Conservation (phyloP, 495 filamentous ascomycete species). For the Glonium stellatum region DNA sequence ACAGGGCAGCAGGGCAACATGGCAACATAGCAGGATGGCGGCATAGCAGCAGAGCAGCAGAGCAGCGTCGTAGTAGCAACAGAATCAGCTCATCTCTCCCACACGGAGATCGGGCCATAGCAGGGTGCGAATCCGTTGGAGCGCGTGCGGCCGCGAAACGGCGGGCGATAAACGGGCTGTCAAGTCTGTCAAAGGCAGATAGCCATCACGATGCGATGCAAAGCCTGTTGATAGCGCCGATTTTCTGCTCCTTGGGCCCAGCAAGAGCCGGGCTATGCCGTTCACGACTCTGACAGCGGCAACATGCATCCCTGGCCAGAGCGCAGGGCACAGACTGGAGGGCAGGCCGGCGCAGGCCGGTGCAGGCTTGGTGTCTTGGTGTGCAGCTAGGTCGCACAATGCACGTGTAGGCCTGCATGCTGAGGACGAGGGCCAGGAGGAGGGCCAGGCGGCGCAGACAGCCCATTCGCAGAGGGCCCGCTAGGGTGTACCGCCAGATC, state of each 20-base stretch:
- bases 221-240: constrained; percentile 2
- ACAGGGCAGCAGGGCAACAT: too few relatives aligned
- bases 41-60: too few relatives aligned
- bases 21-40: too few relatives aligned
- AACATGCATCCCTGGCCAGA: neutral
- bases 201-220: neutral
- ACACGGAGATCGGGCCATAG: too few relatives aligned
- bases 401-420: neutral
- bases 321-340: neutral
- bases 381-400: constrained; percentile 5
- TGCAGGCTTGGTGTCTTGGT: too few relatives aligned
- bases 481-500: neutral
- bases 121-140: neutral
- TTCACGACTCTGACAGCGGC: constrained; percentile 2
- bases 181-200: neutral
- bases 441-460: neutral
- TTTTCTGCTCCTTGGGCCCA: neutral
- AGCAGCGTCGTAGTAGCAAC: too few relatives aligned
- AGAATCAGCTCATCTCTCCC: too few relatives aligned
- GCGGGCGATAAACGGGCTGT: neutral
- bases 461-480: neutral
- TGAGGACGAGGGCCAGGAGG: neutral
- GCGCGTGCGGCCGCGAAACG: neutral
- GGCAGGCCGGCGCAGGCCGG: too few relatives aligned
- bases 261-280: neutral